Evolutionary conservation across 1,284 basidiomycete species (phyloP).

Genomic region (Fomitopsis schrenkii): DNA sequence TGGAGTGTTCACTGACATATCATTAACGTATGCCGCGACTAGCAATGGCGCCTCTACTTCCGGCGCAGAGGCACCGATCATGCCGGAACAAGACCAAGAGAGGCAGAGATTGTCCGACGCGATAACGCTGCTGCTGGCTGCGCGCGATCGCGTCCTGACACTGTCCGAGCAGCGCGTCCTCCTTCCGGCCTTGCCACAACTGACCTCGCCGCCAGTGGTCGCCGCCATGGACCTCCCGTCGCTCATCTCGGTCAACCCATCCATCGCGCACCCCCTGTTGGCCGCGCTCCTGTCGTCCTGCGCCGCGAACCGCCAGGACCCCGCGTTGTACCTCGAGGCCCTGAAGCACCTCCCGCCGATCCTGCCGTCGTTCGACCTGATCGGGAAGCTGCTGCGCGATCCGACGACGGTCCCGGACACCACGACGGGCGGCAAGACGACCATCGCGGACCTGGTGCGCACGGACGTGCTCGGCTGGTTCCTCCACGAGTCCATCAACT

Average conservation of each 20-base stretch:
- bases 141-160: constrained; percentile 64
- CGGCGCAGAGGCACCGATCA: constrained; percentile 19
- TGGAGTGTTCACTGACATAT: neutral
- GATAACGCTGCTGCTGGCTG: constrained; percentile 61
- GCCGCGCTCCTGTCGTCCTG: constrained; percentile 43
- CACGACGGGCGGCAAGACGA: constrained; percentile 41
- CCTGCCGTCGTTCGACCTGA: constrained; percentile 67
- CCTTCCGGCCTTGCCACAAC: constrained; percentile 36
- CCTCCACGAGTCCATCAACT: constrained; percentile 57
- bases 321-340: constrained; percentile 52
- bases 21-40: neutral
- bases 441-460: constrained; percentile 58
- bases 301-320: constrained; percentile 22
- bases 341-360: constrained; percentile 59
- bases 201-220: constrained; percentile 55
- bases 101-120: constrained; percentile 43
- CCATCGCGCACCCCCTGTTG: constrained; percentile 60
- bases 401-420: constrained; percentile 39
- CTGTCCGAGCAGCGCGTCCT: constrained; percentile 69
- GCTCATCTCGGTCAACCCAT: constrained; percentile 63
- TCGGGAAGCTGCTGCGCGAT: constrained; percentile 63
- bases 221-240: constrained; percentile 62
- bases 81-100: constrained; percentile 33
- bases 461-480: constrained; percentile 65
- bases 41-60: constrained; percentile 26